Conservation (phyloP, 176 grass and related monocot genomes). For the Musa schizocarpa region DNA sequence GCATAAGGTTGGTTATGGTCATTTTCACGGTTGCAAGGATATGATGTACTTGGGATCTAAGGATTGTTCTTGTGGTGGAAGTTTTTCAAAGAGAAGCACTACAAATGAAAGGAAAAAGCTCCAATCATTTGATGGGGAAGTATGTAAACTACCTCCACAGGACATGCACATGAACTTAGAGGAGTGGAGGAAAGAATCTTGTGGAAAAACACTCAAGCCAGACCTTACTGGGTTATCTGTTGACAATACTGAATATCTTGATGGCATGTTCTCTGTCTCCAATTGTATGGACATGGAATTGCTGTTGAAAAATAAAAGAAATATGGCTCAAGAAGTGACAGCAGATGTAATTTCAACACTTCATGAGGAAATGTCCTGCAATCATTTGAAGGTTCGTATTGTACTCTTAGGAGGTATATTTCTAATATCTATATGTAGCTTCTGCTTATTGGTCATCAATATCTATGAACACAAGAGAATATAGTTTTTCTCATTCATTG, state of each 20-base stretch:
- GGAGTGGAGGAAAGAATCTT: constrained; percentile 21
- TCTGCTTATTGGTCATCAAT: background rate
- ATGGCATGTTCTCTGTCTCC: constrained; percentile 32
- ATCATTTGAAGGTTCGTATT: constrained; percentile 32
- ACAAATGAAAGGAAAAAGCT: constrained; percentile 16
- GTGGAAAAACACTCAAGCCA: background rate
- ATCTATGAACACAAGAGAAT: too few relatives aligned
- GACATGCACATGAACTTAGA: constrained; percentile 9
- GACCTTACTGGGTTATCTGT: constrained; percentile 20
- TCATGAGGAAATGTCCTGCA: constrained; percentile 20
- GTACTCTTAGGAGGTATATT: background rate
- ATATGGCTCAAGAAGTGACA: constrained; percentile 15
- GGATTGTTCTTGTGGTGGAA: constrained; percentile 14
- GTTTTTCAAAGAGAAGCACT: constrained; percentile 9
- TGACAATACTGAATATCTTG: constrained; percentile 10
- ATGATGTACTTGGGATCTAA: background rate
- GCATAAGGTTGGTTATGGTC: background rate
- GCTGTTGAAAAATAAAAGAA: constrained; percentile 30
- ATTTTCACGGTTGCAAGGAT: background rate
- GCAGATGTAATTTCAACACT: constrained; percentile 10
- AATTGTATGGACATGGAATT: constrained; percentile 26
- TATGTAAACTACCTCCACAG: constrained; percentile 26
- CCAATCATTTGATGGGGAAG: constrained; percentile 14
- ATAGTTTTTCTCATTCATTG: too few relatives aligned
- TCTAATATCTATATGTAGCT: background rate